Evolutionary conservation across 208 protist genomes (phyloP).

Genomic region (Novymonas esmeraldas): DNA sequence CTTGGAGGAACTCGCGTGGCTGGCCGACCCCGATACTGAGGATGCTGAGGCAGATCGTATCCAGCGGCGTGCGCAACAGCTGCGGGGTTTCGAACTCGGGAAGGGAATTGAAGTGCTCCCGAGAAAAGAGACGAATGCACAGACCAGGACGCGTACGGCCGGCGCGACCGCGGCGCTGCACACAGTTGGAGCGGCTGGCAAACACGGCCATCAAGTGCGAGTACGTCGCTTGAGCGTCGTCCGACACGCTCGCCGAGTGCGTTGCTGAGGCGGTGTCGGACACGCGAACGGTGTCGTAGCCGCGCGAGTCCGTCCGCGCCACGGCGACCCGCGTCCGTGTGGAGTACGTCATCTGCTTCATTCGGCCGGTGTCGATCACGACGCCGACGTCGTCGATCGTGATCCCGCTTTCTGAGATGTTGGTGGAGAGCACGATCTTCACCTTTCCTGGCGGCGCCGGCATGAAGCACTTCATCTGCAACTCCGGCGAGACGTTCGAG

Average conservation of each 20-base stretch:
- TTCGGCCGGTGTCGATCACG: conserved; percentile 97
- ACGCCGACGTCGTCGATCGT: conserved; percentile 99
- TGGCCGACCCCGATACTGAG: conserved; percentile 66
- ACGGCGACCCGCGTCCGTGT: conserved; percentile 36
- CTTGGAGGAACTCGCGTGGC: conserved; percentile 70
- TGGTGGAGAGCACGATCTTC: conserved; percentile 99
- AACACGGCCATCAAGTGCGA: conserved; percentile 80
- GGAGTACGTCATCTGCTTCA: conserved; percentile 96
- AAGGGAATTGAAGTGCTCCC: conserved; percentile 71
- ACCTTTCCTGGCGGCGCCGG: conserved; percentile 86
- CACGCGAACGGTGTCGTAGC: conserved; percentile 31
- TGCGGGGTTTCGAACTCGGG: conserved; percentile 94
- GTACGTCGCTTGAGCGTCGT: conserved; percentile 16
- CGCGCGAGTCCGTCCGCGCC: conserved; percentile 36
- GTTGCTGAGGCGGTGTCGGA: not conserved
- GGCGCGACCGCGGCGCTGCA: conserved; percentile 94
- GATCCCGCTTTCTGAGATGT: conserved; percentile 99
- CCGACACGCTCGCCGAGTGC: not conserved
- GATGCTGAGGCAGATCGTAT: conserved; percentile 90
- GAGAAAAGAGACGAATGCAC: conserved; percentile 94
- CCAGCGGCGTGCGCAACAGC: conserved; percentile 94
- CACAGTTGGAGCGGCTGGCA: conserved; percentile 88
- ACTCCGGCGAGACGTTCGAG: conserved; percentile 94
- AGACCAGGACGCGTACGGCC: conserved; percentile 94
- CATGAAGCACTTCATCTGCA: conserved; percentile 98